phyloP scores from a whole-genome alignment of 2,329 filamentous ascomycete species.

The Pseudogymnoascus sp. region DNA sequence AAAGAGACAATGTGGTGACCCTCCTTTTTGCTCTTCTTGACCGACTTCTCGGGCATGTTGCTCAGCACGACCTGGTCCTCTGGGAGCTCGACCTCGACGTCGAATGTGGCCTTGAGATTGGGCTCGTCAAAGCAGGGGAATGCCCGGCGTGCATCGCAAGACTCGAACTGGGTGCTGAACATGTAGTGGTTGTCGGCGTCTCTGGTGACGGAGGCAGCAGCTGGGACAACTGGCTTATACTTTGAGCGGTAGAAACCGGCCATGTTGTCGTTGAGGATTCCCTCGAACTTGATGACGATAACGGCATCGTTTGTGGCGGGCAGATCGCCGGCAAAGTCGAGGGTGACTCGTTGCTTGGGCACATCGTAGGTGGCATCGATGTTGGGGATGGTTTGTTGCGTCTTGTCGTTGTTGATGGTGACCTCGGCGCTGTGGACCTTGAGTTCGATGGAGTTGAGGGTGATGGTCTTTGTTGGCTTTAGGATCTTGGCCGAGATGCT shows the following conservation, averaged over 20 bases:
- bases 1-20: slow-evolving; percentile 71
- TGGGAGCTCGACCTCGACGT: slow-evolving; percentile 86
- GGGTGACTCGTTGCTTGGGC: slow-evolving; percentile 72
- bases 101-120: slow-evolving; percentile 92
- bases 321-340: slow-evolving; percentile 67
- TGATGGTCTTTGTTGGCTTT: slow-evolving; percentile 65
- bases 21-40: slow-evolving; percentile 43
- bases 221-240: slow-evolving; percentile 72
- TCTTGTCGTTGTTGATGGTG: slow-evolving; percentile 47
- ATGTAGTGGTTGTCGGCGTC: slow-evolving; percentile 62
- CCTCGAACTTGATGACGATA: slow-evolving; percentile 66
- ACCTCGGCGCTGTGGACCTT: slow-evolving; percentile 63
- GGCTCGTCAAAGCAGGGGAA: slow-evolving; percentile 99
- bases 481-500: slow-evolving; percentile 69
- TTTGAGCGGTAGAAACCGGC: slow-evolving; percentile 89
- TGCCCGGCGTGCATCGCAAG: slow-evolving; percentile 85
- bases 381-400: slow-evolving; percentile 48
- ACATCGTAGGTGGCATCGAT: slow-evolving; percentile 70
- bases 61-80: slow-evolving; percentile 80
- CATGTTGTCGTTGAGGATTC: slow-evolving; percentile 83
- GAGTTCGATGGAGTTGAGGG: slow-evolving; percentile 79
- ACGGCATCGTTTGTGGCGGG: slow-evolving; percentile 56
- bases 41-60: slow-evolving; percentile 87
- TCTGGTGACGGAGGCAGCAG: slow-evolving; percentile 68
- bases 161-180: slow-evolving; percentile 96